Evolutionary conservation across 352 stramenopile species (phyloP).

Genomic region (Vaucheria bursata): DNA sequence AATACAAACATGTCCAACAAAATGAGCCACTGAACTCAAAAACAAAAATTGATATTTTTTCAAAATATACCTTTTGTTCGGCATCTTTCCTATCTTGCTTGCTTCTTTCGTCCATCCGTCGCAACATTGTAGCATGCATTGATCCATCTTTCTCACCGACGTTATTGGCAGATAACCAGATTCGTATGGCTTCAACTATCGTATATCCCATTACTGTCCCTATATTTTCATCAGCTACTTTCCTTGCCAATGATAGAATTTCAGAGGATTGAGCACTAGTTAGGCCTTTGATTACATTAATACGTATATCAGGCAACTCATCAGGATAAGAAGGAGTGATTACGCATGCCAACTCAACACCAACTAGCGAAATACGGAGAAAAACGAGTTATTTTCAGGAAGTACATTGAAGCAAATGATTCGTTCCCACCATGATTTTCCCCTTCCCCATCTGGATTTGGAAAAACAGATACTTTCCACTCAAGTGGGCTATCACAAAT

Average conservation of each 20-base stretch:
- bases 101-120: conserved; percentile 29
- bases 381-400: too few relatives aligned
- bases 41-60: too few relatives aligned
- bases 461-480: conserved; percentile 35
- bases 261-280: conserved; percentile 22
- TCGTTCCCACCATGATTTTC: conserved; percentile 41
- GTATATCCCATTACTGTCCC: conserved; percentile 45
- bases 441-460: conserved; percentile 17
- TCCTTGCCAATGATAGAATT: conserved; percentile 15
- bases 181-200: conserved; percentile 30
- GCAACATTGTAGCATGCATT: conserved; percentile 43
- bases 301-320: conserved; percentile 13
- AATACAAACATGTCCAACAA: too few relatives aligned
- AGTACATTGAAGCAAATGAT: too few relatives aligned
- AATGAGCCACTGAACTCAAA: too few relatives aligned
- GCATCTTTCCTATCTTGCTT: not conserved
- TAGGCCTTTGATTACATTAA: conserved; percentile 24
- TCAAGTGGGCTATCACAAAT: conserved; percentile 32
- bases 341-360: conserved; percentile 23
- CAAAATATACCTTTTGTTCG: not conserved
- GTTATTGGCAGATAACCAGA: conserved; percentile 41
- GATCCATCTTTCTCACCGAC: conserved; percentile 18
- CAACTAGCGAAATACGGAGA: too few relatives aligned
- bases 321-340: conserved; percentile 37
- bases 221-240: conserved; percentile 30